Evolutionary conservation across 2,329 filamentous ascomycete species (phyloP), one percentile per base, ranked within the genome.

Genomic region (Colletotrichum lindemuthianum): DNA sequence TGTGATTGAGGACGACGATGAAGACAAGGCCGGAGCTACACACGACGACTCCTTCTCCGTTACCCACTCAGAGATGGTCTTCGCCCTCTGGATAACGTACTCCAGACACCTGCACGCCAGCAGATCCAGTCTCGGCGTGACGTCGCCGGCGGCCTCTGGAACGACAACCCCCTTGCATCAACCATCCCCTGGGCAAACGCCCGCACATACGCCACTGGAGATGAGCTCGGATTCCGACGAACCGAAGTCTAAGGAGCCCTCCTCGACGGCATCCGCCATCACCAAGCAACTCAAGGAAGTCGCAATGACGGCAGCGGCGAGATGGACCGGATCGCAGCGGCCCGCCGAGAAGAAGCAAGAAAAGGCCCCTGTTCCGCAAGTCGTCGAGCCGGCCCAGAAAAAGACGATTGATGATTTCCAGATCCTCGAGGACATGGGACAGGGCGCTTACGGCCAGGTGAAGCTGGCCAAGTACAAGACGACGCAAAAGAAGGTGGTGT

Each of bases 391-490:
- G 11, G 67, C 75, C 33, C 63, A 63, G 34, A 97, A 96, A 79
- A 96, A 96, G 77, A 89, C 87, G 1, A 98, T 99, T 68, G 84
- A 90, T 57, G 93, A 97, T 74, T 99, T 97, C 75, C 85, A 90
- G 45, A 95, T 99, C 65, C 82, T 99, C 11, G 96, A 99, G 78
- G 96, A 99, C 66, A 98, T 99, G 95, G 96, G 96, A 5, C 93
- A 97, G 78, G 96, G 96, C 44, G 96, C 96, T 1, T 99, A 99
- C 74, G 96, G 96, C 2, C 95, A 99, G 78, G 96, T 99, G 63
- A 99, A 99, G 76, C 85, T 99, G 51, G 95, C 92, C 56, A 88
- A 94, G 36, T 91, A 96, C 79, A 96, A 94, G 79, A 88, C 89
- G 71, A 88, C 86, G 55, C 88, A 87, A 56, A 91, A 90, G 75